phyloP scores from a whole-genome alignment of 1,284 basidiomycete species.

The Schizopora paradoxa region DNA sequence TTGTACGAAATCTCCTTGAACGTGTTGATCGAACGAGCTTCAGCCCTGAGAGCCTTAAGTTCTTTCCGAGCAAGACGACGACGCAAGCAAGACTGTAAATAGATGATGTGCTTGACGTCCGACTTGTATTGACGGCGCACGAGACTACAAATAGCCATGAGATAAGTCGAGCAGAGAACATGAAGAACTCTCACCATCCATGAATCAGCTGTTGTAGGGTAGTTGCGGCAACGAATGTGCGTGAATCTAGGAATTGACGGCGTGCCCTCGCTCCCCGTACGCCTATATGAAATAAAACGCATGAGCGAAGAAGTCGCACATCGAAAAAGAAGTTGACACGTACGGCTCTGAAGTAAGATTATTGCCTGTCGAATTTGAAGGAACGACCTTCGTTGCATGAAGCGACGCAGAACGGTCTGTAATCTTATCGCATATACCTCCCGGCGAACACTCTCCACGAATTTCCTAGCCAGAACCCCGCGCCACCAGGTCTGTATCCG shows the following conservation, averaged over 20 bases:
- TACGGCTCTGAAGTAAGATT: conserved; percentile 80
- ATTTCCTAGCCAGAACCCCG: conserved; percentile 68
- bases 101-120: conserved; percentile 74
- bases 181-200: conserved; percentile 59
- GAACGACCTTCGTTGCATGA: conserved; percentile 71
- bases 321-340: conserved; percentile 33
- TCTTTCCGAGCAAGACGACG: conserved; percentile 85
- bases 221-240: conserved; percentile 64
- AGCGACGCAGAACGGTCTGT: conserved; percentile 71
- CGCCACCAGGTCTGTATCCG: conserved; percentile 94
- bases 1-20: conserved; percentile 99
- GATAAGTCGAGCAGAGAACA: conserved; percentile 14
- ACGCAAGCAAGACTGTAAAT: conserved; percentile 89
- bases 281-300: conserved; percentile 39
- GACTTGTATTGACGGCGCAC: conserved; percentile 57
- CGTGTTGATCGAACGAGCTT: conserved; percentile 95
- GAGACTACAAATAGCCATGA: conserved; percentile 41
- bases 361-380: conserved; percentile 59
- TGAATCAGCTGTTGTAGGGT: conserved; percentile 83
- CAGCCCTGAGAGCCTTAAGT: conserved; percentile 77
- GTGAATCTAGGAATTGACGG: conserved; percentile 54
- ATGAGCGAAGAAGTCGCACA: conserved; percentile 7
- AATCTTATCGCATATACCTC: conserved; percentile 74
- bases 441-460: conserved; percentile 69
- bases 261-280: conserved; percentile 81